Evolutionary conservation across 306 rosid species (phyloP).

Genomic region (Carpinus viminea): DNA sequence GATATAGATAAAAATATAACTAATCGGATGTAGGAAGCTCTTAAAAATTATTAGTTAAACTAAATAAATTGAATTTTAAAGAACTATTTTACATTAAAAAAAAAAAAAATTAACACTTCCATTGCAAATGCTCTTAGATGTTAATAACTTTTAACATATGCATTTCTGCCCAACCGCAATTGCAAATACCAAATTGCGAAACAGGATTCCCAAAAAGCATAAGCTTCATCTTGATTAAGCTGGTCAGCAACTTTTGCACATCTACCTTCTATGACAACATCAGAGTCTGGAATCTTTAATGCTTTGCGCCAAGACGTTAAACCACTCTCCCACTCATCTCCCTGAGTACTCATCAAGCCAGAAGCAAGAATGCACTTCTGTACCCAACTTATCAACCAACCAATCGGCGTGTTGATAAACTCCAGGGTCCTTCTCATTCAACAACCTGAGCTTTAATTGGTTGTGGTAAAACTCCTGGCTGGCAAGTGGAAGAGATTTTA

Average conservation of each 20-base stretch:
- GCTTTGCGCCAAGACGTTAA: slow-evolving; percentile 90
- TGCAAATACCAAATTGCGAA: slow-evolving; percentile 68
- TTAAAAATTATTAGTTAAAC: too few species aligned
- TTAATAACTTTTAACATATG: slow-evolving; percentile 67
- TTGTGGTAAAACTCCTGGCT: slow-evolving; percentile 85
- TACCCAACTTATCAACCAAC: slow-evolving; percentile 84
- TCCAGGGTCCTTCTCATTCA: slow-evolving; percentile 58
- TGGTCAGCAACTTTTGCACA: slow-evolving; percentile 63
- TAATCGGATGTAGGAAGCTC: too few species aligned
- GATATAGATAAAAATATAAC: too few species aligned
- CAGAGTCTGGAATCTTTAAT: slow-evolving; percentile 63
- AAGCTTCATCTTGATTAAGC: slow-evolving; percentile 46
- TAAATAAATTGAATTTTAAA: too few species aligned
- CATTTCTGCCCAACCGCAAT: slow-evolving; percentile 78
- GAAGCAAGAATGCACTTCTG: slow-evolving; percentile 83
- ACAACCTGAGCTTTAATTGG: slow-evolving; percentile 73
- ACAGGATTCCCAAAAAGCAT: slow-evolving; percentile 74
- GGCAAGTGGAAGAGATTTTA: slow-evolving; percentile 75
- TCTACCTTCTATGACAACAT: slow-evolving; percentile 57
- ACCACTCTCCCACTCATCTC: slow-evolving; percentile 86
- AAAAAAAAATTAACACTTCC: too few species aligned
- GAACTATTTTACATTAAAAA: too few species aligned
- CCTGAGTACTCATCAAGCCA: slow-evolving; percentile 95
- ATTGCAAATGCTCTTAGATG: too few species aligned
- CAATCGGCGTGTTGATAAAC: slow-evolving; percentile 76